These are phyloP conservation scores for Colletotrichum siamense DNA, from an alignment of 2,329 filamentous ascomycete genomes.

Conservation along the genomic window DNA sequence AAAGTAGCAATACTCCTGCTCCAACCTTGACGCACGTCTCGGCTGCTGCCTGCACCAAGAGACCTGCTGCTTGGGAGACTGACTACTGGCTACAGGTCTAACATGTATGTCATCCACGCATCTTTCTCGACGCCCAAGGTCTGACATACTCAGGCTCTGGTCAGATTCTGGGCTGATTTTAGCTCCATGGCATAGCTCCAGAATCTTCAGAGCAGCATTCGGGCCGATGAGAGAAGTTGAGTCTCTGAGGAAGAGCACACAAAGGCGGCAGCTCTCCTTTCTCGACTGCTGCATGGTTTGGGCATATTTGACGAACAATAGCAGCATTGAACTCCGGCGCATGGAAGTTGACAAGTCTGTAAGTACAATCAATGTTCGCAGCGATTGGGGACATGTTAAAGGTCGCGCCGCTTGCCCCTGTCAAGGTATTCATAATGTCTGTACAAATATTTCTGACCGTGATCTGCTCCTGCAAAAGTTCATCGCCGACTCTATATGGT, in stretches of 20 bases:
- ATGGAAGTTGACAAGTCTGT: not conserved
- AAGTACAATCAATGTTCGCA: not conserved
- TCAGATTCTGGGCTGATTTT: not conserved
- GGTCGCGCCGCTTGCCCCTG: not conserved
- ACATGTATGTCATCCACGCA: not conserved
- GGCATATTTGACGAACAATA: not conserved
- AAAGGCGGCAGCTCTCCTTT: not conserved
- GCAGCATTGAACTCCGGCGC: not conserved
- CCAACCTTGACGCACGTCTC: not conserved
- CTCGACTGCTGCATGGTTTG: too few relatives aligned
- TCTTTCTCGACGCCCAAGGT: not conserved
- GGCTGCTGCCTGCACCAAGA: not conserved
- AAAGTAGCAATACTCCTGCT: accelerated
- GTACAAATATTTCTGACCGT: accelerated
- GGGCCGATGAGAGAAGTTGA: not conserved
- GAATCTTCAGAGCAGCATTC: not conserved
- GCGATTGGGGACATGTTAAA: not conserved
- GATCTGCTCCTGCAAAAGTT: not conserved
- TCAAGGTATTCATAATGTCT: not conserved
- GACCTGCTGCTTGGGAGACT: accelerated
- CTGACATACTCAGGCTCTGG: not conserved
- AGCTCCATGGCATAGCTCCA: not conserved
- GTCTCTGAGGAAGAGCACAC: not conserved
- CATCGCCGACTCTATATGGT: not conserved
- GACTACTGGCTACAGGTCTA: not conserved